Evolutionary conservation across 2,329 filamentous ascomycete genomes (phyloP), one percentile per base, ranked within the genome.

Genomic region (Epichloe uncinata): DNA sequence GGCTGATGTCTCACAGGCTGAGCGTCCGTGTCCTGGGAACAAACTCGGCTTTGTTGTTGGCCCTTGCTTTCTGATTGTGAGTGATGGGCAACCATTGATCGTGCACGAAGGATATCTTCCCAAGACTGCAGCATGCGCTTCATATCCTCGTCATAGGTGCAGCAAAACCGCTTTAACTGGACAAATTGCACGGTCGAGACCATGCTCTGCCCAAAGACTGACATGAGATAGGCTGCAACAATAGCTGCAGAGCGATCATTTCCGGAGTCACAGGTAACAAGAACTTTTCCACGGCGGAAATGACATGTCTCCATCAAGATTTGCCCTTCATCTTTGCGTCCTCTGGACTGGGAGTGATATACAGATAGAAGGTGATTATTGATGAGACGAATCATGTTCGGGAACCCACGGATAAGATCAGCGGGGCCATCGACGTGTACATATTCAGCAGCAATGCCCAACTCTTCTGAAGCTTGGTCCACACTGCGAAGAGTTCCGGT

Each of bases 231-330:
- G 1, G 87, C 88, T 3, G 83, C 81, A 1, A 83, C 82, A 2
- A 96, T 73, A 11, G 78, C 74, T 1, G 89, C 85, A 1, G 87
- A 90, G 42, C 85, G 79, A 55, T 91, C 86, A 61, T 95, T 97
- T 2, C 93, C 93, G 0, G 85, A 85, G 67, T 96, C 90, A 67
- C 93, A 97, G 55, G 88, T 88, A 1, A 97, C 73, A 1, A 98
- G 71, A 1, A 96, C 82, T 60, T 84, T 91, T 47, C 84, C 87
- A 3, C 65, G 62, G 6, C 60, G 59, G 30, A 62, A 65, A 11
- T 42, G 50, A 5, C 42, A 45, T 2, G 56, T 41, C 45, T 63
- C 57, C 15, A 66, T 58, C 3, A 58, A 52, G 47, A 84, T 67
- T 54, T 81, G 76, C n/a, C 73, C 68, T 51, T 82, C 79, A 57